Conservation (phyloP, 345 rosid genomes). For the Carallia pectinifolia region DNA sequence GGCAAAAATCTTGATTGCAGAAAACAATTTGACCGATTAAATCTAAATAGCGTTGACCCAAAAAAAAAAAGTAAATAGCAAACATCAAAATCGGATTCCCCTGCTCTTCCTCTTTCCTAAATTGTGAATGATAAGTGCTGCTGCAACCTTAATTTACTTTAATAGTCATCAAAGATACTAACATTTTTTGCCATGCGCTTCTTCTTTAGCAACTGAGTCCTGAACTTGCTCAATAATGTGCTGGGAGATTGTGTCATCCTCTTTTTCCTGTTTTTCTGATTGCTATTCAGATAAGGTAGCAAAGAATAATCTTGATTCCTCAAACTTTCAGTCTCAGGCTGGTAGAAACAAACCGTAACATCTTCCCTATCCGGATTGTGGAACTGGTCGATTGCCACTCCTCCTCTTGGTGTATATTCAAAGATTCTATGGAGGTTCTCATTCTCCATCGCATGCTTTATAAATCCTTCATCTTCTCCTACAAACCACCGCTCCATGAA, state of each 20-base stretch:
- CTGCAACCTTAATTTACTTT: too few species aligned
- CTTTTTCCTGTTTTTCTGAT: neutral
- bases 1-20: too few species aligned
- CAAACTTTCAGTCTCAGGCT: neutral
- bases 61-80: too few species aligned
- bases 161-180: too few species aligned
- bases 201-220: slow-evolving; percentile 14
- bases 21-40: too few species aligned
- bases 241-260: slow-evolving; percentile 7
- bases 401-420: neutral
- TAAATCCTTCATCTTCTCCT: slow-evolving; percentile 14
- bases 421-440: slow-evolving; percentile 10
- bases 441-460: slow-evolving; percentile 15
- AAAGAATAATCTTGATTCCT: slow-evolving; percentile 4
- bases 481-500: slow-evolving; percentile 9
- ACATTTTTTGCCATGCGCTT: neutral
- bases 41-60: too few species aligned
- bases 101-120: too few species aligned
- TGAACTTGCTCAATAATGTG: slow-evolving; percentile 19
- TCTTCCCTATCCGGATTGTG: slow-evolving; percentile 11
- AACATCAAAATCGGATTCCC: too few species aligned
- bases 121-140: too few species aligned
- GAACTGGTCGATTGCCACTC: neutral
- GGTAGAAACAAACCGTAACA: slow-evolving; percentile 1
- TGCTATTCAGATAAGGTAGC: neutral